Evolutionary conservation across 768 basidiomycete genomes (phyloP).

Genomic region (Lactarius sp.): DNA sequence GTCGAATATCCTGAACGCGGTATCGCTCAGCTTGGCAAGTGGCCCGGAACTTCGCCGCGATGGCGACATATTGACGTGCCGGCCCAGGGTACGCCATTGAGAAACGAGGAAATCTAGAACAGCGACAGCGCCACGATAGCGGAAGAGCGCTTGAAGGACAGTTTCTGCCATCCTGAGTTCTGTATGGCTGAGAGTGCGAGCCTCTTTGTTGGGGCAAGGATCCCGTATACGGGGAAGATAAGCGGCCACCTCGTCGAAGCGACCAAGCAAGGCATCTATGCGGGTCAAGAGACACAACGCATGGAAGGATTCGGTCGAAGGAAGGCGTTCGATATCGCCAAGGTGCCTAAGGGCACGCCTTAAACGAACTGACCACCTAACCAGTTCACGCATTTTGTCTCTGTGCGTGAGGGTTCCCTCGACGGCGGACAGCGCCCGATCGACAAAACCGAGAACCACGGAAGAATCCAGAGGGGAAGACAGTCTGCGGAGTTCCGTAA

Average conservation of each 20-base stretch:
- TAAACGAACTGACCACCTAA: slow-evolving; percentile 20
- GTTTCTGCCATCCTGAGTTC: slow-evolving; percentile 17
- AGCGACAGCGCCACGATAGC: slow-evolving; percentile 16
- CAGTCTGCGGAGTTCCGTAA: slow-evolving; percentile 8
- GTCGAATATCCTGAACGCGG: slow-evolving; percentile 16
- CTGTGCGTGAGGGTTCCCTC: slow-evolving; percentile 9
- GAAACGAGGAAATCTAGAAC: slow-evolving; percentile 19
- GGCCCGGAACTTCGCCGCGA: not conserved
- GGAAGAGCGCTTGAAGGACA: slow-evolving; percentile 14
- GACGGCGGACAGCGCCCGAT: slow-evolving; percentile 20
- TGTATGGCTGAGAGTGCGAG: not conserved
- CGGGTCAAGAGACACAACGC: slow-evolving; percentile 19
- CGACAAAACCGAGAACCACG: slow-evolving; percentile 19
- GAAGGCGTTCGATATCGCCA: slow-evolving; percentile 1
- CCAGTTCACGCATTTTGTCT: slow-evolving; percentile 17
- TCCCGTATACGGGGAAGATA: slow-evolving; percentile 5
- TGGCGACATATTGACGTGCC: slow-evolving; percentile 6
- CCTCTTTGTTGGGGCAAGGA: not conserved
- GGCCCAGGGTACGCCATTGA: slow-evolving; percentile 15
- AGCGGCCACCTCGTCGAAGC: slow-evolving; percentile 14
- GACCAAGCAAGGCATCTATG: slow-evolving; percentile 17
- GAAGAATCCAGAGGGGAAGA: not conserved
- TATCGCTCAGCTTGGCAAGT: not conserved
- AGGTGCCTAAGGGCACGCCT: slow-evolving; percentile 9
- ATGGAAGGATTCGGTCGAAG: slow-evolving; percentile 3